Percentiles rank a stretch among this genome's conserved stretches.
phyloP scores from a whole-genome alignment of 345 rosid species.

The Citrus unshiu region DNA sequence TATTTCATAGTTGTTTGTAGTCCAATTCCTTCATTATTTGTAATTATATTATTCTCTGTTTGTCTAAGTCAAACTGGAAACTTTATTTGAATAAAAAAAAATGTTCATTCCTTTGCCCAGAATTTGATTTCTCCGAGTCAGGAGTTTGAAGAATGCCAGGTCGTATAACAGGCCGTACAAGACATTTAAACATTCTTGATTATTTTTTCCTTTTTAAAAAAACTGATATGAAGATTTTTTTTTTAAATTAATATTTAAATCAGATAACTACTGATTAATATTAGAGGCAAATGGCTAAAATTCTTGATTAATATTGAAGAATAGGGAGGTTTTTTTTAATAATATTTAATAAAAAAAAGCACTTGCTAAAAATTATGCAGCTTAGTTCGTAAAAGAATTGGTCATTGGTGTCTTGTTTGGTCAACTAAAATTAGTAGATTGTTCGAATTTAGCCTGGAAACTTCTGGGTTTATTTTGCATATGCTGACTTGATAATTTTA shows the following conservation, averaged over 20 bases:
- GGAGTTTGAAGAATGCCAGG: neutral
- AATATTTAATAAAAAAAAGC: too few relatives aligned
- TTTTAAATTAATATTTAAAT: too few relatives aligned
- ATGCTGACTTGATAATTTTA: neutral
- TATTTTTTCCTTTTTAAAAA: rapidly evolving
- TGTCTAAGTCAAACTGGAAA: too few relatives aligned
- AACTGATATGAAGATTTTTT: too few relatives aligned
- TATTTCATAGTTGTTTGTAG: too few relatives aligned
- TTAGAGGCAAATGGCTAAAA: too few relatives aligned
- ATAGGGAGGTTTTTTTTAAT: too few relatives aligned
- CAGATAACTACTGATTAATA: too few relatives aligned
- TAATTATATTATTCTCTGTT: too few relatives aligned
- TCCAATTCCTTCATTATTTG: too few relatives aligned
- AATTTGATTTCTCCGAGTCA: neutral
- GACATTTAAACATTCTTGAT: neutral
- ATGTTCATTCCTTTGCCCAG: neutral
- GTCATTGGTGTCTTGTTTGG: neutral
- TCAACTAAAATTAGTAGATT: neutral
- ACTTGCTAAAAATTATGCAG: neutral
- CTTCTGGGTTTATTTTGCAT: neutral
- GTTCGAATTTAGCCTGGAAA: neutral
- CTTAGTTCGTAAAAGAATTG: neutral
- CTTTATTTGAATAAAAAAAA: too few relatives aligned
- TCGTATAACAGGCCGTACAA: neutral
- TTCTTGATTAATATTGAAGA: neutral